Evolutionary conservation across 495 filamentous ascomycete genomes (phyloP).

Genomic region (Aspergillus saccharolyticus): DNA sequence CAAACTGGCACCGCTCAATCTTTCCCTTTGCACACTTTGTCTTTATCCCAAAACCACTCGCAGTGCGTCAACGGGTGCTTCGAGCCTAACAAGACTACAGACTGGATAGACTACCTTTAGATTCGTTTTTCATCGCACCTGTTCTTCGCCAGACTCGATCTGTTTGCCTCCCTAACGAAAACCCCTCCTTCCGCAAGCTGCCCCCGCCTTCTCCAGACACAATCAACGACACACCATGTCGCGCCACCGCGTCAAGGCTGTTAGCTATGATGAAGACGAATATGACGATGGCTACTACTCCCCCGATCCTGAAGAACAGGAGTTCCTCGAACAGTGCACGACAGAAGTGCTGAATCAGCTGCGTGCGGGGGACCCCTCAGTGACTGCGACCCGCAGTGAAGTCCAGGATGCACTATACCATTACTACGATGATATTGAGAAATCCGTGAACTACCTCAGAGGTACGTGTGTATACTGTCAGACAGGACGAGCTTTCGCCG

Average conservation of each 20-base stretch:
- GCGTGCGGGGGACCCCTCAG: conserved; percentile 33
- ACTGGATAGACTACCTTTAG: not conserved
- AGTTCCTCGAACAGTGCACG: conserved; percentile 36
- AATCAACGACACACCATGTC: conserved; percentile 31
- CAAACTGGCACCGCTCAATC: not conserved
- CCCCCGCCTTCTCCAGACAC: conserved; percentile 6
- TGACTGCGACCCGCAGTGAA: conserved; percentile 48
- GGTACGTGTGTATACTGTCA: conserved; percentile 40
- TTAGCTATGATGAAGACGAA: conserved; percentile 44
- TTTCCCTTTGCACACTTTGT: not conserved
- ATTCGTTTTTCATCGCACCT: not conserved
- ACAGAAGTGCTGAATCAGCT: conserved; percentile 35
- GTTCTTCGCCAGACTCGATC: conserved; percentile 7
- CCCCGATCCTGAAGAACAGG: conserved; percentile 42
- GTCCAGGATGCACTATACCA: conserved; percentile 91
- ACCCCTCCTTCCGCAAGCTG: conserved; percentile 8
- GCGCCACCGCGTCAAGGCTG: conserved; percentile 42
- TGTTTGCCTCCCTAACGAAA: not conserved
- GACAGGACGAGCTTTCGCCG: not conserved
- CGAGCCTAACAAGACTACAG: not conserved
- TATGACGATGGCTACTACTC: conserved; percentile 42
- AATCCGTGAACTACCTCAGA: conserved; percentile 72
- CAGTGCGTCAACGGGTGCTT: not conserved
- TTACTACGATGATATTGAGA: conserved; percentile 90
- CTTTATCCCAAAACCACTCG: not conserved